phyloP scores from a whole-genome alignment of 2,329 filamentous ascomycete species.

The Penicillium crustosum region DNA sequence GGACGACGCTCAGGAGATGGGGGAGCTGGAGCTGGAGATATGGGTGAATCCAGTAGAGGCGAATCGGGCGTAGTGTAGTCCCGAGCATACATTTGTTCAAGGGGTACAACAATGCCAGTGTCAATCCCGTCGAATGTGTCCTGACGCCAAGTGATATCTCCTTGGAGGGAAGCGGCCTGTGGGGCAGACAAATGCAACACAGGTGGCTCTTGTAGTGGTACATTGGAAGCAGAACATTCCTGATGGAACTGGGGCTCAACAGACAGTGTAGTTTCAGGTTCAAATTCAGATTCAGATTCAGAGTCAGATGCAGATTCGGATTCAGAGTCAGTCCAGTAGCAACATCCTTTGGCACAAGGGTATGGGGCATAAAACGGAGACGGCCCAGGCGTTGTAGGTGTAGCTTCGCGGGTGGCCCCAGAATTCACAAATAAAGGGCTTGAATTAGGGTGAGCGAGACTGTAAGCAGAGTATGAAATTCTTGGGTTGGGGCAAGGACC shows the following conservation, averaged over 20 bases:
- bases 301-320: neutral
- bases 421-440: neutral
- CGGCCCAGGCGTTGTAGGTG: neutral
- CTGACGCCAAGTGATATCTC: no score
- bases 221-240: neutral
- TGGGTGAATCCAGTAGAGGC: neutral
- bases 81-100: neutral
- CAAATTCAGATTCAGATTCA: neutral
- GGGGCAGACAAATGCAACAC: neutral
- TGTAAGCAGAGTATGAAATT: neutral
- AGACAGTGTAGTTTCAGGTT: neutral
- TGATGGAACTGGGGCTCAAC: neutral
- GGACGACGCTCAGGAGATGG: neutral
- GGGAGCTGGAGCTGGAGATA: neutral
- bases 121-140: neutral
- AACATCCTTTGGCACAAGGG: neutral
- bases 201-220: neutral
- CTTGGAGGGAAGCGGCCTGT: neutral
- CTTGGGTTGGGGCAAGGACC: no score
- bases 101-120: no score
- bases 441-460: neutral
- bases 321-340: neutral
- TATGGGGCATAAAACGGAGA: no score
- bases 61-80: neutral
- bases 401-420: neutral